phyloP scores from a whole-genome alignment of 2,329 filamentous ascomycete genomes.

The Colletotrichum melonis region DNA sequence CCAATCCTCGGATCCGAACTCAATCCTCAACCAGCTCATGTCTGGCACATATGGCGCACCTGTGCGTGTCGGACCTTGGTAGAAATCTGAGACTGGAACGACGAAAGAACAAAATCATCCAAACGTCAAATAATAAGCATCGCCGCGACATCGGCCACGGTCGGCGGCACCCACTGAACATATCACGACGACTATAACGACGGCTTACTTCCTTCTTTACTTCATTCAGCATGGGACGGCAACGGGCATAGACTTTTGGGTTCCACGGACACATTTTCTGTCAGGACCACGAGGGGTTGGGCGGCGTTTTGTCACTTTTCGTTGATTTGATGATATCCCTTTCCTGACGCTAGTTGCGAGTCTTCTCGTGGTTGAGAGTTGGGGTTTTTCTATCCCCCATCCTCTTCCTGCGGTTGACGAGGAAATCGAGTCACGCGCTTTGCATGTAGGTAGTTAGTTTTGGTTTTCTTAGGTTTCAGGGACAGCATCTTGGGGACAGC shows the following conservation, averaged over 20 bases:
- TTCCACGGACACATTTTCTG: constrained; percentile 33
- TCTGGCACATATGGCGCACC: constrained; percentile 69
- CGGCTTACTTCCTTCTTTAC: constrained; percentile 18
- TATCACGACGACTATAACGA: constrained; percentile 37
- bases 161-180: constrained; percentile 28
- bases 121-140: constrained; percentile 1
- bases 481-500: constrained; percentile 22
- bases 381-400: neutral
- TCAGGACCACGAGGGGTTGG: constrained; percentile 17
- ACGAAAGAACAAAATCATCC: neutral
- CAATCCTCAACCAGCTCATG: constrained; percentile 72
- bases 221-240: constrained; percentile 35
- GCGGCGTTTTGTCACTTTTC: constrained; percentile 32
- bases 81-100: constrained; percentile 38
- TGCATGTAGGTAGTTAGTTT: constrained; percentile 27
- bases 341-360: constrained; percentile 30
- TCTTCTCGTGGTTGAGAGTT: constrained; percentile 7
- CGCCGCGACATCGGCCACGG: constrained; percentile 9
- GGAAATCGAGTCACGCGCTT: constrained; percentile 25
- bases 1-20: constrained; percentile 58
- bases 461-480: constrained; percentile 13
- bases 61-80: constrained; percentile 73
- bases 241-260: constrained; percentile 39
- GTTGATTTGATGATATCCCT: constrained; percentile 35
- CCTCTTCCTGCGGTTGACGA: constrained; percentile 9